phyloP scores from a whole-genome alignment of 2,329 filamentous ascomycete genomes.

The Pseudocercospora eumusae region DNA sequence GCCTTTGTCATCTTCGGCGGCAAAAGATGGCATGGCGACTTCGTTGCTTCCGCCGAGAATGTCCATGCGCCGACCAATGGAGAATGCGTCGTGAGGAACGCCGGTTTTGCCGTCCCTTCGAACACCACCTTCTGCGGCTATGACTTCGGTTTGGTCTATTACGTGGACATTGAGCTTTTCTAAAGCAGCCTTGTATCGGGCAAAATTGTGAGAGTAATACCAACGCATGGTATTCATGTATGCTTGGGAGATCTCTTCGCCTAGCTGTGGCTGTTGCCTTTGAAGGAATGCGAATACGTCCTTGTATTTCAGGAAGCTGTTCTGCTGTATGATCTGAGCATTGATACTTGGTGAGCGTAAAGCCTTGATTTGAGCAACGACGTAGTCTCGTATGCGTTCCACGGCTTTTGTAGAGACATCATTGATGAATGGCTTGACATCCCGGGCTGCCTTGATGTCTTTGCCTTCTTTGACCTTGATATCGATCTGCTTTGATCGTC shows the following conservation, averaged over 20 bases:
- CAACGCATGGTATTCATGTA: slow-evolving; percentile 99
- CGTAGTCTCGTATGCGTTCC: slow-evolving; percentile 88
- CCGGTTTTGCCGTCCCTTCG: slow-evolving; percentile 31
- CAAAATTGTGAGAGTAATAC: slow-evolving; percentile 94
- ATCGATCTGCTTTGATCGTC: slow-evolving; percentile 70
- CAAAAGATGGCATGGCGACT: slow-evolving; percentile 77
- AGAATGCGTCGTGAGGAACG: slow-evolving; percentile 75
- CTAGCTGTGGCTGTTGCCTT: slow-evolving; percentile 77
- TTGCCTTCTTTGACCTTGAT: slow-evolving; percentile 62
- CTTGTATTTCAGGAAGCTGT: slow-evolving; percentile 84
- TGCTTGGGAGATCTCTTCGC: slow-evolving; percentile 85
- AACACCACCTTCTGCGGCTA: slow-evolving; percentile 65
- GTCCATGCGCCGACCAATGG: slow-evolving; percentile 81
- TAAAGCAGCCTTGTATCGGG: slow-evolving; percentile 79
- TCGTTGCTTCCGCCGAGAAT: slow-evolving; percentile 73
- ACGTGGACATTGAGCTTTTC: slow-evolving; percentile 80
- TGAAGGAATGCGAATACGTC: slow-evolving; percentile 85
- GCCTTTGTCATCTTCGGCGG: slow-evolving; percentile 85
- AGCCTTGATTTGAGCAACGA: slow-evolving; percentile 92
- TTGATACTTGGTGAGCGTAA: slow-evolving; percentile 94
- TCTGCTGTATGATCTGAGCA: slow-evolving; percentile 93
- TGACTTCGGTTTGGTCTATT: slow-evolving; percentile 78
- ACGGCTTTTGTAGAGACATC: slow-evolving; percentile 87
- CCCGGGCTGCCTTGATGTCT: slow-evolving; percentile 73
- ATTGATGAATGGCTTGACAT: slow-evolving; percentile 80